phyloP scores from a whole-genome alignment of 768 basidiomycete genomes.

The Hypholoma sublateritium region DNA sequence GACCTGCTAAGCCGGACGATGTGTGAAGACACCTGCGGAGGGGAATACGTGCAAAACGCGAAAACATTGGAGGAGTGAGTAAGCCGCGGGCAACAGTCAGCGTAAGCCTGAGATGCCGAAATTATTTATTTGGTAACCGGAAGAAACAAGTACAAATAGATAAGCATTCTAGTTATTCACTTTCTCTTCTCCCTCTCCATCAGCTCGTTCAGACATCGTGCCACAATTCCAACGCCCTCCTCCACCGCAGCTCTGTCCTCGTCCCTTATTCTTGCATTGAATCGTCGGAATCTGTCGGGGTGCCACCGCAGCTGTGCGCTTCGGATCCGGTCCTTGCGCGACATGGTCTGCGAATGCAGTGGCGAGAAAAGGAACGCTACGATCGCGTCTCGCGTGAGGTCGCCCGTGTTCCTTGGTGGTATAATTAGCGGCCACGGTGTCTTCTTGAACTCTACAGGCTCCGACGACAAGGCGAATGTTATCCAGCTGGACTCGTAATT shows the following conservation, averaged over 20 bases:
- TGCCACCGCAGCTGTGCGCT: constrained; percentile 76
- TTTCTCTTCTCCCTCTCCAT: constrained; percentile 40
- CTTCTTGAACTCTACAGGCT: constrained; percentile 52
- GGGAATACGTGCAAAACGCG: constrained; percentile 51
- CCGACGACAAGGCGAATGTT: constrained; percentile 43
- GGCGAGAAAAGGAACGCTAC: constrained; percentile 61
- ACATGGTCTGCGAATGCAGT: constrained; percentile 56
- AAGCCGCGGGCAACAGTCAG: constrained; percentile 1
- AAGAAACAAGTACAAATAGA: constrained; percentile 20
- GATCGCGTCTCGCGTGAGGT: constrained; percentile 57
- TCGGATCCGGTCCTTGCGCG: constrained; percentile 66
- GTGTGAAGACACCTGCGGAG: constrained; percentile 57
- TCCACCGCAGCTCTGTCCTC: constrained; percentile 55
- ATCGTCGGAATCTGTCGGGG: constrained; percentile 70
- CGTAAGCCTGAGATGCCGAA: constrained; percentile 3
- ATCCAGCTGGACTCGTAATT: constrained; percentile 68
- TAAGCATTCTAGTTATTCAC: constrained; percentile 1
- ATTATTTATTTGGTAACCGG: constrained; percentile 16
- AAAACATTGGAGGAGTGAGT: constrained; percentile 42
- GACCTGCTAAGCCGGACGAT: constrained; percentile 16
- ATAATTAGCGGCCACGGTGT: constrained; percentile 72
- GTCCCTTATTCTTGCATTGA: constrained; percentile 51
- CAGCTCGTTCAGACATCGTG: constrained; percentile 66
- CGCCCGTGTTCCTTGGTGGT: constrained; percentile 41
- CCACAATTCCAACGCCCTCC: constrained; percentile 64